Percentiles rank a stretch among this genome's conserved stretches.
Evolutionary conservation across 1,284 basidiomycete genomes (phyloP).

Genomic region (Coniferiporia sulphurascens): DNA sequence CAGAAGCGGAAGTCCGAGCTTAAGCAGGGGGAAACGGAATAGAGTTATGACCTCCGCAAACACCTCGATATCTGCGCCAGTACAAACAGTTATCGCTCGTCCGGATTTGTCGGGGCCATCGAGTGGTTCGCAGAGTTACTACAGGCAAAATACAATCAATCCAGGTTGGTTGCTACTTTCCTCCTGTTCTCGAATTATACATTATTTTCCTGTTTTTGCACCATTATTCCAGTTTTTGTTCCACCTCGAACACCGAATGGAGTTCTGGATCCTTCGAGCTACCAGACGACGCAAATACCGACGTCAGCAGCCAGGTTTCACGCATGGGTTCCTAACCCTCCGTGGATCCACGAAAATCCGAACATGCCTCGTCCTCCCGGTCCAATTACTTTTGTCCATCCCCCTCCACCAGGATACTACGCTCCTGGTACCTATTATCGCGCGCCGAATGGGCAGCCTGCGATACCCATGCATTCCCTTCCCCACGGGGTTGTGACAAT

Average conservation of each 20-base stretch:
- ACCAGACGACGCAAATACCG: conserved; percentile 38
- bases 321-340: conserved; percentile 35
- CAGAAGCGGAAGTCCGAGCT: conserved; percentile 8
- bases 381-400: not conserved
- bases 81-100: conserved; percentile 26
- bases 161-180: conserved; percentile 27
- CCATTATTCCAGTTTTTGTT: conserved; percentile 17
- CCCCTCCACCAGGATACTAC: conserved; percentile 10
- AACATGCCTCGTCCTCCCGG: not conserved
- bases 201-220: not conserved
- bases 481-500: conserved; percentile 7
- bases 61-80: conserved; percentile 33
- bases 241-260: conserved; percentile 30
- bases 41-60: not conserved
- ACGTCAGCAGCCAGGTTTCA: conserved; percentile 48
- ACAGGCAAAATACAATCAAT: conserved; percentile 53
- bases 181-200: conserved; percentile 14
- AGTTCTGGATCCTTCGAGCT: conserved; percentile 29
- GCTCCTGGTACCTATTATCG: conserved; percentile 14
- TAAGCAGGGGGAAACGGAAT: not conserved
- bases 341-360: conserved; percentile 14
- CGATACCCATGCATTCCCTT: not conserved
- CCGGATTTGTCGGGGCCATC: conserved; percentile 29
- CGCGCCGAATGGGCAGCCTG: conserved; percentile 10
- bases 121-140: conserved; percentile 49